phyloP scores from a whole-genome alignment of 805 yeast genomes.

The Ogataea neopini region DNA sequence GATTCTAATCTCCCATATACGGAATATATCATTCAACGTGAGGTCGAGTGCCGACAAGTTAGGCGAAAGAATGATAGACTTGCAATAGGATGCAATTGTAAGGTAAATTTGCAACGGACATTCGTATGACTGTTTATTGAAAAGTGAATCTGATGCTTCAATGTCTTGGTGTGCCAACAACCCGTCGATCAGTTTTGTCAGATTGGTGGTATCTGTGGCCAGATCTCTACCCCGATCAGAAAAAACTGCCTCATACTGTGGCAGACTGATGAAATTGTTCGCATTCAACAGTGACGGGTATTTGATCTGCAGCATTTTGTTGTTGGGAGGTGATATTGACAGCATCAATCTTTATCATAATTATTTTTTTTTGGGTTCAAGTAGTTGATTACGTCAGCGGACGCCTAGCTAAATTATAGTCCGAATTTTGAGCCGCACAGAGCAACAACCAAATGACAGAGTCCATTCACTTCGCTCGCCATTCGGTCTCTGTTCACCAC shows the following conservation, averaged over 20 bases:
- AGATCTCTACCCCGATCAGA: slow-evolving; percentile 5
- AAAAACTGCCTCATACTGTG: slow-evolving; percentile 20
- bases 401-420: too few relatives aligned
- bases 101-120: slow-evolving; percentile 18
- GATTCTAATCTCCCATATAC: slow-evolving; percentile 42
- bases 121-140: slow-evolving; percentile 4
- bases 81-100: slow-evolving; percentile 31
- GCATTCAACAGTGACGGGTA: slow-evolving; percentile 29
- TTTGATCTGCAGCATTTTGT: slow-evolving; percentile 26
- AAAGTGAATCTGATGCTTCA: neutral
- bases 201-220: slow-evolving; percentile 10
- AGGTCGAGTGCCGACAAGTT: slow-evolving; percentile 18
- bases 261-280: slow-evolving; percentile 28
- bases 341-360: neutral
- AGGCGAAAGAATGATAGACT: slow-evolving; percentile 29
- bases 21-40: slow-evolving; percentile 38
- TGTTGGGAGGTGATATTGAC: neutral
- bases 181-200: slow-evolving; percentile 8
- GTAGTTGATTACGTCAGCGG: neutral
- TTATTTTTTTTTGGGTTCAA: neutral
- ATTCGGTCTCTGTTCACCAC: too few relatives aligned
- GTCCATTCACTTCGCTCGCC: too few relatives aligned
- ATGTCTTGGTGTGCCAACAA: slow-evolving; percentile 1
- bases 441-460: too few relatives aligned
- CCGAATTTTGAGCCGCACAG: too few relatives aligned